A percentile compares a stretch with the other conserved stretches of the same genome.
phyloP scores from a whole-genome alignment of 176 grass and related monocot species.

The Triticum timopheevii region DNA sequence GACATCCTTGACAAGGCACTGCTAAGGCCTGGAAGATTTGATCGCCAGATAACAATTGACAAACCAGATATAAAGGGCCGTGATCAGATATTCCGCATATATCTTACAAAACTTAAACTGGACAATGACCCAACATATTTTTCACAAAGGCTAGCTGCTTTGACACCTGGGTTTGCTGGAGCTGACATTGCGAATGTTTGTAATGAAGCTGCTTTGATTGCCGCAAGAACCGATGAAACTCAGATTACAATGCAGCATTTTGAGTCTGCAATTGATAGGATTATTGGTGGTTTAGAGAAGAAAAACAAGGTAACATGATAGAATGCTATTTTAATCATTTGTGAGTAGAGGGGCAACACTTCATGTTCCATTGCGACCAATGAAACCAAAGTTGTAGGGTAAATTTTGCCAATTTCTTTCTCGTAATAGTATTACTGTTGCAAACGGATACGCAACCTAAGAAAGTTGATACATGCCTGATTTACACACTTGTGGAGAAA shows the following conservation, averaged over 20 bases:
- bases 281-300: constrained; percentile 97
- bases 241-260: constrained; percentile 88
- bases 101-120: constrained; percentile 94
- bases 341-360: neutral
- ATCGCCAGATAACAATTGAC: constrained; percentile 93
- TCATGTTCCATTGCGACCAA: neutral
- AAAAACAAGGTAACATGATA: constrained; percentile 81
- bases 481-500: neutral
- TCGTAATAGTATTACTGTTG: neutral
- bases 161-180: constrained; percentile 98
- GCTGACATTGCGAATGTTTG: constrained; percentile 98
- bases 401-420: neutral
- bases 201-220: constrained; percentile 97
- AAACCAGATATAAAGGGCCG: constrained; percentile 97
- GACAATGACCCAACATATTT: constrained; percentile 84
- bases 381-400: neutral
- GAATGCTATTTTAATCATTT: neutral
- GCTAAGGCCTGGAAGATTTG: constrained; percentile 93
- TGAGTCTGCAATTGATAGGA: constrained; percentile 88
- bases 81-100: constrained; percentile 94
- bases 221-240: constrained; percentile 64
- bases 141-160: constrained; percentile 87
- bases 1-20: constrained; percentile 94
- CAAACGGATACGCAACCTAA: neutral
- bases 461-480: constrained; percentile 13